phyloP scores from a whole-genome alignment of 2,329 filamentous ascomycete genomes.

The Colletotrichum somersetense region DNA sequence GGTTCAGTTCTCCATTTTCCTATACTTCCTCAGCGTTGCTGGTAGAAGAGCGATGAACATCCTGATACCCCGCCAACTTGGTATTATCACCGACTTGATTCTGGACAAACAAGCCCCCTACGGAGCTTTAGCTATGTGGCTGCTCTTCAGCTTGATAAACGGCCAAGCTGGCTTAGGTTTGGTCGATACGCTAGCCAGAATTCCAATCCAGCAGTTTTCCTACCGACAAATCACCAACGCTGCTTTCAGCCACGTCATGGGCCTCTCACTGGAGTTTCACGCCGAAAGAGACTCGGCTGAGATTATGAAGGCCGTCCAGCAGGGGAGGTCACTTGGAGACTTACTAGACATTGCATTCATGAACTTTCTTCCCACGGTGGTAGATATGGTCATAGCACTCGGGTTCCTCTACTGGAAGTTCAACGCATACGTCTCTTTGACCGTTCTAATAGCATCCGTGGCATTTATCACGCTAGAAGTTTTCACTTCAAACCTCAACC shows the following conservation, averaged over 20 bases:
- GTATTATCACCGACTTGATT: constrained; percentile 49
- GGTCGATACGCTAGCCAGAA: constrained; percentile 47
- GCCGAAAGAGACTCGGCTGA: constrained; percentile 74
- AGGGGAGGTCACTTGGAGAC: constrained; percentile 70
- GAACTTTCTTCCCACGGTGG: constrained; percentile 69
- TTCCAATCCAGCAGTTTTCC: constrained; percentile 53
- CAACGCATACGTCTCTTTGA: constrained; percentile 67
- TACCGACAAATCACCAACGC: constrained; percentile 70
- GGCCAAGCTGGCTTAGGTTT: constrained; percentile 36
- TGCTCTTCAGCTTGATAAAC: constrained; percentile 14
- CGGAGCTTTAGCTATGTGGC: constrained; percentile 19
- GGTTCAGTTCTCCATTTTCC: constrained; percentile 48
- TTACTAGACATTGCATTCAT: constrained; percentile 72
- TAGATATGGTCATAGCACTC: constrained; percentile 73
- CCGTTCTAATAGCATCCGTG: constrained; percentile 47
- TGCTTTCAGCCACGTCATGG: constrained; percentile 76
- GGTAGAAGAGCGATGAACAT: constrained; percentile 48
- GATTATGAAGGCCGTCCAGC: constrained; percentile 73
- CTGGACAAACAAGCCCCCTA: constrained; percentile 41
- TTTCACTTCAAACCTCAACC: constrained; percentile 53
- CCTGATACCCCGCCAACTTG: constrained; percentile 50
- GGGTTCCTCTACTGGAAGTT: constrained; percentile 72
- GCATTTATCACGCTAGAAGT: constrained; percentile 46
- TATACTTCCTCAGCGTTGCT: constrained; percentile 45
- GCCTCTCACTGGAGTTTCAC: constrained; percentile 79